A percentile compares a stretch with the other conserved stretches of the same genome.
phyloP scores from a whole-genome alignment of 306 rosid genomes.

The Morella rubra region DNA sequence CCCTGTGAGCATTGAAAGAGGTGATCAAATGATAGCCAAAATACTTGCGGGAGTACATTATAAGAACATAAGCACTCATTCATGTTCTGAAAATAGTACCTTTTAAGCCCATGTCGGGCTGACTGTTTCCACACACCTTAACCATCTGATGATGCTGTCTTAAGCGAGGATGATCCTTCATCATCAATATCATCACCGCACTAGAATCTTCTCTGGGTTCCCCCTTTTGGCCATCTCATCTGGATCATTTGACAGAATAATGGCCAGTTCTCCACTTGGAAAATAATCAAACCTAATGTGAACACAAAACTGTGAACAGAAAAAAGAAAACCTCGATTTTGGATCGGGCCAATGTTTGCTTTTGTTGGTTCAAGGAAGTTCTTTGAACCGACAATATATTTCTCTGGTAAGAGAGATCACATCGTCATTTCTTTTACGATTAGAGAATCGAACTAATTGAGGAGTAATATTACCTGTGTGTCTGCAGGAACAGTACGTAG shows the following conservation, averaged over 20 bases:
- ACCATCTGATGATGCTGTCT: conserved; percentile 24
- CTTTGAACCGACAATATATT: too few relatives aligned
- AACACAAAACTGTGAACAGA: not conserved
- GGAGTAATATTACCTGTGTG: not conserved
- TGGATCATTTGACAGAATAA: conserved; percentile 16
- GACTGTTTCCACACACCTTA: conserved; percentile 14
- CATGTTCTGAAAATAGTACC: conserved; percentile 13
- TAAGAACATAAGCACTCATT: conserved; percentile 11
- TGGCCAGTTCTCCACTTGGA: conserved; percentile 1
- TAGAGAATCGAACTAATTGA: not conserved
- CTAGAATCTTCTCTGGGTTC: conserved; percentile 22
- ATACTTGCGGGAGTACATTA: conserved; percentile 5
- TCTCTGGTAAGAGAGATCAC: too few relatives aligned
- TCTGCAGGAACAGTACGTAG: too few relatives aligned
- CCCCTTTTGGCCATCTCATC: not conserved
- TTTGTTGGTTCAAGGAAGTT: too few relatives aligned
- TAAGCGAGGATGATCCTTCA: conserved; percentile 6
- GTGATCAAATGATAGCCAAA: conserved; percentile 11
- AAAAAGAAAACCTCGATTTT: not conserved
- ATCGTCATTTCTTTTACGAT: too few relatives aligned
- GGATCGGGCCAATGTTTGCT: not conserved
- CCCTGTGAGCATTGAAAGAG: conserved; percentile 4
- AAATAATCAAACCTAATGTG: not conserved
- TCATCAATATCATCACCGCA: conserved; percentile 15
- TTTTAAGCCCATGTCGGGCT: conserved; percentile 16